Evolutionary conservation across 2,329 filamentous ascomycete genomes (phyloP).

Genomic region (Ophiostoma piceae): DNA sequence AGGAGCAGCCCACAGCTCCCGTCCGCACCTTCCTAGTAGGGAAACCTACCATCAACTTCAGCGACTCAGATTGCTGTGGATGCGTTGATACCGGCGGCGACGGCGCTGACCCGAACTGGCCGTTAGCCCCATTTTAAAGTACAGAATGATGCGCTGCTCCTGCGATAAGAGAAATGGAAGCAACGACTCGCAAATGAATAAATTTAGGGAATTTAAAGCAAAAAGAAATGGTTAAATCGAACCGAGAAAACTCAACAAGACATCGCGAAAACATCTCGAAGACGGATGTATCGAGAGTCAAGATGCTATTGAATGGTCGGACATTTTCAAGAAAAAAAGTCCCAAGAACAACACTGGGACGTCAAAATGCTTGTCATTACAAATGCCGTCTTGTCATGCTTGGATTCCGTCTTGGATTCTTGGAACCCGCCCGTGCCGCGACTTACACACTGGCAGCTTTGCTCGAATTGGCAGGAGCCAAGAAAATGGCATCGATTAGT

Average conservation of each 20-base stretch:
- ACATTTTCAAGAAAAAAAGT: background rate
- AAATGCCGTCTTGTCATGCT: slow-evolving; percentile 4
- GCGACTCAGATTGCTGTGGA: background rate
- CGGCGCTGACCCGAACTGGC: background rate
- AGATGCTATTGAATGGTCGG: background rate
- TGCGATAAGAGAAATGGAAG: background rate
- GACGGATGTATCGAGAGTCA: background rate
- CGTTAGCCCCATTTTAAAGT: background rate
- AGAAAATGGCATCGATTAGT: slow-evolving; percentile 6
- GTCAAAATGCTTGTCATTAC: background rate
- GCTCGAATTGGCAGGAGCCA: slow-evolving; percentile 5
- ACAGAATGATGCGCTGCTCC: background rate
- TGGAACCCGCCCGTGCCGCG: background rate
- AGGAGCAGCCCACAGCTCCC: slow-evolving; percentile 1
- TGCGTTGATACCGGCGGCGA: background rate
- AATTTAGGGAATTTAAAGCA: background rate
- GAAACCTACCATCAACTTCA: background rate
- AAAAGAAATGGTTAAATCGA: background rate
- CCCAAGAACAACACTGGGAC: background rate
- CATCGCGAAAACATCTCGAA: background rate
- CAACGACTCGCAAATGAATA: background rate
- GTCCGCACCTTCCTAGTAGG: slow-evolving; percentile 14
- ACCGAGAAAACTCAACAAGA: background rate
- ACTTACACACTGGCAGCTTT: slow-evolving; percentile 12
- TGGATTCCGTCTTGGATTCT: slow-evolving; percentile 6